phyloP scores from a whole-genome alignment of 441 rosid genomes.

The Capsella rubella region DNA sequence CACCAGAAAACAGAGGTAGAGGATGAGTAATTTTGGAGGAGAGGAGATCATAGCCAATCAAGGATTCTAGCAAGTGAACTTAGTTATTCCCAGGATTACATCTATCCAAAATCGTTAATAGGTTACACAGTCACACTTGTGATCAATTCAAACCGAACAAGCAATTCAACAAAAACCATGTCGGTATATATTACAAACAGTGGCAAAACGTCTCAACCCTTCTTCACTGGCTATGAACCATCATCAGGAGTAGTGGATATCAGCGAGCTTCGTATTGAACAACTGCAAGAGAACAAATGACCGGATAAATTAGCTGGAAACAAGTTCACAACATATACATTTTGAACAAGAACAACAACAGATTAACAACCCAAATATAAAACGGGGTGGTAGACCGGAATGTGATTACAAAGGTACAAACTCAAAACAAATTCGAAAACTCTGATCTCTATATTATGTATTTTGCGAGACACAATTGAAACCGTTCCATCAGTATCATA shows the following conservation, averaged over 20 bases:
- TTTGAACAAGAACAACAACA: background rate
- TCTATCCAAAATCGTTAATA: background rate
- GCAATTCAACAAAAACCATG: too few relatives aligned
- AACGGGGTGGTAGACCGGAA: background rate
- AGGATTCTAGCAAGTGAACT: background rate
- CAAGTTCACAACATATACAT: background rate
- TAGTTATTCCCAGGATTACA: background rate
- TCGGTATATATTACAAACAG: background rate
- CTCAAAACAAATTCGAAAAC: background rate
- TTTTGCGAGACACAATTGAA: background rate
- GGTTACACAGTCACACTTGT: constrained; percentile 13
- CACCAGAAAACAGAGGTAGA: background rate
- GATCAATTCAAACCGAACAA: background rate
- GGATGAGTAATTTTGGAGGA: background rate
- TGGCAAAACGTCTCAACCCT: background rate
- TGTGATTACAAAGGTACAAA: background rate
- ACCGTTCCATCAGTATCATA: background rate
- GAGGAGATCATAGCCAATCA: background rate
- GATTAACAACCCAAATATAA: background rate
- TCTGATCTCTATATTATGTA: background rate
- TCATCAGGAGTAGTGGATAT: constrained; percentile 6
- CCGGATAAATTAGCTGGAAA: background rate
- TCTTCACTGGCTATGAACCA: background rate
- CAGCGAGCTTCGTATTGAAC: constrained; percentile 39
- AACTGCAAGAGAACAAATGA: constrained; percentile 20